These are phyloP conservation scores for Solanum okadae DNA, from an alignment of 257 asterid genomes.

Conservation along the genomic window DNA sequence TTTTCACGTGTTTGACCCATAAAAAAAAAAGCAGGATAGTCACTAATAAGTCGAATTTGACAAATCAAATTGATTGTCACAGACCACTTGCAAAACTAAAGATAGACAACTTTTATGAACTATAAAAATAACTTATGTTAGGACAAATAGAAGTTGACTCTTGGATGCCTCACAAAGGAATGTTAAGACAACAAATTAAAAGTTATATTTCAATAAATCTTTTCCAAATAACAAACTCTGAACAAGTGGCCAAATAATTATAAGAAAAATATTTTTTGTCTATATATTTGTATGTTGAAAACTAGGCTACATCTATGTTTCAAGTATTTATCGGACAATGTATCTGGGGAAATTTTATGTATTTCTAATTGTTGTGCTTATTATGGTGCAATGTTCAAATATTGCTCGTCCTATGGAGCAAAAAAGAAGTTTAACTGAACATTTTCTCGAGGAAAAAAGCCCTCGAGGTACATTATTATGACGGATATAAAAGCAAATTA, in stretches of 20 bases:
- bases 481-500: not conserved
- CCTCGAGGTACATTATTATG: not conserved
- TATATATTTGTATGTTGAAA: not conserved
- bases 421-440: not conserved
- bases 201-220: not conserved
- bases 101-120: no score
- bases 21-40: no score
- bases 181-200: not conserved
- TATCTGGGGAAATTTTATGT: slow-evolving; percentile 7
- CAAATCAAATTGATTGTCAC: not conserved
- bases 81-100: not conserved
- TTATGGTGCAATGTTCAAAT: not conserved
- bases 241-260: not conserved
- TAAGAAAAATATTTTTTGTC: not conserved
- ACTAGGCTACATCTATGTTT: not conserved
- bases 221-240: not conserved
- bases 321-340: slow-evolving; percentile 7
- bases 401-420: slow-evolving; percentile 1
- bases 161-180: not conserved
- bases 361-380: slow-evolving; percentile 17
- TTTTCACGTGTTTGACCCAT: no score
- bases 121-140: not conserved
- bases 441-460: slow-evolving; percentile 17
- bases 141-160: not conserved
- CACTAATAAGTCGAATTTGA: not conserved